Conservation (phyloP, 768 basidiomycete species). For the Coprinopsis cinerea region DNA sequence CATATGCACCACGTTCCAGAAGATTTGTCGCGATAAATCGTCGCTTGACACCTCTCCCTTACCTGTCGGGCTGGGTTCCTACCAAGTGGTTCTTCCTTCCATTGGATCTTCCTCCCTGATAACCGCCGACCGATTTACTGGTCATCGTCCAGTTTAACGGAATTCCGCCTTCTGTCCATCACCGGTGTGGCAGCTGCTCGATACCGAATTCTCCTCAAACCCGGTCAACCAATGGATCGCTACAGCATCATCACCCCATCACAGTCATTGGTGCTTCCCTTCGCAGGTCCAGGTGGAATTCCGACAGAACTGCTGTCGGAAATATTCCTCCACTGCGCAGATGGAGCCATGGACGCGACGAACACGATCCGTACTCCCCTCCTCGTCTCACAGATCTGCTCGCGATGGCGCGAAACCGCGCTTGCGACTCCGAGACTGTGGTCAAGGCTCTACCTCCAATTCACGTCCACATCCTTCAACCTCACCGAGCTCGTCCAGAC, state of each 20-base stretch:
- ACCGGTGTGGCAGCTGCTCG: no score
- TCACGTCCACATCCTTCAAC: conserved; percentile 6
- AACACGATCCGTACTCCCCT: conserved; percentile 35
- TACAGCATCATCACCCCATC: background rate
- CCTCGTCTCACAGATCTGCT: conserved; percentile 33
- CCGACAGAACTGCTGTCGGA: conserved; percentile 37
- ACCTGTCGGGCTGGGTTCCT: background rate
- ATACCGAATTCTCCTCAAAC: no score
- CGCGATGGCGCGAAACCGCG: conserved; percentile 34
- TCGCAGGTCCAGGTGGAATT: conserved; percentile 13
- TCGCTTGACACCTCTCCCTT: background rate
- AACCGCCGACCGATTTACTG: background rate
- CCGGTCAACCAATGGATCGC: background rate
- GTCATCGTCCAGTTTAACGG: background rate
- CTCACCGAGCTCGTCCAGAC: conserved; percentile 21
- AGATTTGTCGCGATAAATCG: conserved; percentile 1
- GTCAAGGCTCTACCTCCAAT: conserved; percentile 32
- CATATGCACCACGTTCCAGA: conserved; percentile 3
- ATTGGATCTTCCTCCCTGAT: background rate
- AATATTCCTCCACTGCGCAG: conserved; percentile 35
- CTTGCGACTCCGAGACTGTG: conserved; percentile 34
- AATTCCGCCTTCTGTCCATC: no score
- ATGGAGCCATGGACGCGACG: conserved; percentile 25
- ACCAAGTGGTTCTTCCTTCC: background rate
- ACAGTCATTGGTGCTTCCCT: background rate